A percentile compares a stretch with the other conserved stretches of the same genome.
These are phyloP conservation scores for Teunomyces atbi DNA, from an alignment of 805 yeast genomes.

Conservation along the genomic window DNA sequence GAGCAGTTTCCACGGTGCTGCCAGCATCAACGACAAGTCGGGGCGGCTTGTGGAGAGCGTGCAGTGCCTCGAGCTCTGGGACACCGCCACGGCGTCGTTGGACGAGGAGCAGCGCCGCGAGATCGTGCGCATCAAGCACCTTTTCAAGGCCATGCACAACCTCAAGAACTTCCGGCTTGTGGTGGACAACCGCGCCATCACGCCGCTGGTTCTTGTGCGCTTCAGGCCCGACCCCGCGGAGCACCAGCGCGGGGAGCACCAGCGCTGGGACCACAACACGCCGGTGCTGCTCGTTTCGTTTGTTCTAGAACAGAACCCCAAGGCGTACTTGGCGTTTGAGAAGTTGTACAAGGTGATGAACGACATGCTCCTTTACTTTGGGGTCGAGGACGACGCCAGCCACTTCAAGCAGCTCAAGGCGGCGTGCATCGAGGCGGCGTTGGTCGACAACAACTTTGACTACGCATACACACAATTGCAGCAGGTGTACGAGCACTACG, in stretches of 20 bases:
- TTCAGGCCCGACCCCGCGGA: conserved; percentile 3
- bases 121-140: conserved; percentile 27
- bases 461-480: conserved; percentile 50
- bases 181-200: conserved; percentile 5
- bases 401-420: conserved; percentile 35
- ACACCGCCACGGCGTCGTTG: conserved; percentile 9
- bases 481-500: conserved; percentile 33
- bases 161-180: conserved; percentile 36
- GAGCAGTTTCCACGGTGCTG: conserved; percentile 30
- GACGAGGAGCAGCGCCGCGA: neutral
- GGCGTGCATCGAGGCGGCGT: conserved; percentile 65
- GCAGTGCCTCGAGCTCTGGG: conserved; percentile 27
- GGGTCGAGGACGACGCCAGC: conserved; percentile 14
- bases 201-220: conserved; percentile 8
- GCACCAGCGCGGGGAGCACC: neutral
- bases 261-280: conserved; percentile 9
- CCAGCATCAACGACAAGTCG: conserved; percentile 31
- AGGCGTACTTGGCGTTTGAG: conserved; percentile 46
- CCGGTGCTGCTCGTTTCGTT: conserved; percentile 38
- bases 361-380: conserved; percentile 42
- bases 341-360: conserved; percentile 40
- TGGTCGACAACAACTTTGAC: conserved; percentile 59
- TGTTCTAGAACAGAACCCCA: conserved; percentile 53
- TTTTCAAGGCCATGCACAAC: conserved; percentile 34
- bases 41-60: conserved; percentile 27